Evolutionary conservation across 345 rosid species (phyloP).

Genomic region (Ceriops decandra): DNA sequence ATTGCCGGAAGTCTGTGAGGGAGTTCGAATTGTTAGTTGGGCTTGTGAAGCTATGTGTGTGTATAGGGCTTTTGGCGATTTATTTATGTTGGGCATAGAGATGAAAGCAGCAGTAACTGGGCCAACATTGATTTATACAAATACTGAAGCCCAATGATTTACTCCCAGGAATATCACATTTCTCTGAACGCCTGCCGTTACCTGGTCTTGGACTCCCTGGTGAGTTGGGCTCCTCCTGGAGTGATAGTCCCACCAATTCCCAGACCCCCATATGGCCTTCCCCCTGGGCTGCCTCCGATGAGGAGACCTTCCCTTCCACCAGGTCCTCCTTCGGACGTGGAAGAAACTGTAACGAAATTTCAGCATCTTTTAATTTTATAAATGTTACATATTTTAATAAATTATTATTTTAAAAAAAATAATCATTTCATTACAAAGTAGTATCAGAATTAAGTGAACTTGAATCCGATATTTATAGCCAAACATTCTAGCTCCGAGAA

Average conservation of each 20-base stretch:
- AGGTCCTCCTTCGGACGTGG: constrained; percentile 70
- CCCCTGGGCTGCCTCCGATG: constrained; percentile 86
- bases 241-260: constrained; percentile 63
- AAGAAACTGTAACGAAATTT: constrained; percentile 13
- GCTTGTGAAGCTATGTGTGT: constrained; percentile 53
- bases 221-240: constrained; percentile 53
- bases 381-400: too few species aligned
- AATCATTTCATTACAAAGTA: too few species aligned
- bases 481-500: too few species aligned
- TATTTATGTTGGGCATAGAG: neutral
- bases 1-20: constrained; percentile 85
- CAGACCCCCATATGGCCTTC: constrained; percentile 83
- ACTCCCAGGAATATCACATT: constrained; percentile 66
- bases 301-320: constrained; percentile 97
- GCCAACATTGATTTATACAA: constrained; percentile 30
- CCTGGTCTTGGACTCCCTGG: constrained; percentile 48
- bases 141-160: constrained; percentile 48
- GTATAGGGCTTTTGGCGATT: constrained; percentile 28
- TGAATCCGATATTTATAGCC: too few species aligned
- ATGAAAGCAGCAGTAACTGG: constrained; percentile 49
- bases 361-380: too few species aligned
- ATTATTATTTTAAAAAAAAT: too few species aligned
- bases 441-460: too few species aligned
- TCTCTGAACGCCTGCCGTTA: constrained; percentile 51
- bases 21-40: too few species aligned